Conservation (phyloP, 163 green algal species). For the Smithsoniella earleae region DNA sequence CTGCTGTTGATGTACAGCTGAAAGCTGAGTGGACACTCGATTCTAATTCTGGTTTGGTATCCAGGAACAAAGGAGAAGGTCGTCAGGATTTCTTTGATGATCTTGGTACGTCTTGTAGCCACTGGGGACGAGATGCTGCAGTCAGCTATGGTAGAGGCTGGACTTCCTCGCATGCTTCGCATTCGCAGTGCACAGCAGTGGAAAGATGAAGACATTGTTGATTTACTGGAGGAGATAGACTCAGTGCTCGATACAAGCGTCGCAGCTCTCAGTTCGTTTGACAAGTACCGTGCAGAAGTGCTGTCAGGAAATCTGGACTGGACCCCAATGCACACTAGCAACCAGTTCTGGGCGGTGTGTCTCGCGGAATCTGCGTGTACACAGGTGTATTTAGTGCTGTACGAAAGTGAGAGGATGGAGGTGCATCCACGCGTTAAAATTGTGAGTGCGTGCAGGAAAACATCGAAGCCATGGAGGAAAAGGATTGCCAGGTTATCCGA, state of each 20-base stretch:
- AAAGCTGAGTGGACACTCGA: too few species aligned
- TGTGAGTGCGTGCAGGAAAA: conserved; percentile 61
- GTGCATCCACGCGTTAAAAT: background rate
- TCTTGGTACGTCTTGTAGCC: conserved; percentile 62
- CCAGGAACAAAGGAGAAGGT: conserved; percentile 41
- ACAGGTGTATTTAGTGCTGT: too few species aligned
- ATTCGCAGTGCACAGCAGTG: conserved; percentile 53
- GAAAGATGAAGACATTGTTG: conserved; percentile 73
- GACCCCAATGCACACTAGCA: conserved; percentile 70
- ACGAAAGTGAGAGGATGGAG: too few species aligned
- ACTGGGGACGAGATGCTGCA: conserved; percentile 47
- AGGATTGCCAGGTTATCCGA: conserved; percentile 82
- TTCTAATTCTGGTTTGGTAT: background rate
- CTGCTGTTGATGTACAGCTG: too few species aligned
- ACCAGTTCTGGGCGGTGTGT: conserved; percentile 51
- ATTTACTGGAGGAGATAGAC: conserved; percentile 58
- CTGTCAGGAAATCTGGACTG: conserved; percentile 72
- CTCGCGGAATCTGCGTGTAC: background rate
- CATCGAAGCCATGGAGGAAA: conserved; percentile 75
- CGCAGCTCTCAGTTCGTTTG: conserved; percentile 65
- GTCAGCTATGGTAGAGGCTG: conserved; percentile 69
- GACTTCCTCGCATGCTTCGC: conserved; percentile 67
- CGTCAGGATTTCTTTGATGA: conserved; percentile 61
- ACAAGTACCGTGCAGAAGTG: conserved; percentile 83
- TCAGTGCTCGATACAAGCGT: conserved; percentile 61